phyloP scores from a whole-genome alignment of 441 rosid genomes.

The Adansonia rubrostipa region DNA sequence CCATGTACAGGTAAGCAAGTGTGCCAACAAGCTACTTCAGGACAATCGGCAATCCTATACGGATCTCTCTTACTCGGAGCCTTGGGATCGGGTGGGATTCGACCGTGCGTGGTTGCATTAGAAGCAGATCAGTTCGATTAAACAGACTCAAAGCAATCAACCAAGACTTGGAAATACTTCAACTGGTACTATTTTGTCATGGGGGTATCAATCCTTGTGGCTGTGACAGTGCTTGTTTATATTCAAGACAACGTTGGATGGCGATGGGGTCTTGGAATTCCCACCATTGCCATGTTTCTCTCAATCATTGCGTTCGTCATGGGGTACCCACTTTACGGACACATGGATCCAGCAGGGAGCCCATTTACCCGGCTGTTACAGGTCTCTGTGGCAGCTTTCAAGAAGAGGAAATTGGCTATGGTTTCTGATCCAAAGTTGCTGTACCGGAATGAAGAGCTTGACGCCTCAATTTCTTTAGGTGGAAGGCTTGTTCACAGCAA shows the following conservation, averaged over 20 bases:
- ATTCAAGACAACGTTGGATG: constrained; percentile 90
- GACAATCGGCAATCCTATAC: constrained; percentile 69
- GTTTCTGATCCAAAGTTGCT: constrained; percentile 53
- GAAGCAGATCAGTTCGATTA: constrained; percentile 98
- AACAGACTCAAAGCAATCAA: constrained; percentile 70
- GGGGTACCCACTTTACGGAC: constrained; percentile 77
- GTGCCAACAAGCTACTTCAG: constrained; percentile 66
- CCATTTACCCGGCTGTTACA: constrained; percentile 88
- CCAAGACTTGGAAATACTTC: constrained; percentile 85
- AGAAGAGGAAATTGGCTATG: constrained; percentile 61
- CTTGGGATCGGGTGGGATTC: constrained; percentile 93
- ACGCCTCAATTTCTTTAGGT: constrained; percentile 67
- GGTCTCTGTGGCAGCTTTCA: constrained; percentile 67
- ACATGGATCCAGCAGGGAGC: constrained; percentile 78
- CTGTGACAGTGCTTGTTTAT: constrained; percentile 81
- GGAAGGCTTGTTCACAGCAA: constrained; percentile 71
- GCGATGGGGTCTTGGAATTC: constrained; percentile 92
- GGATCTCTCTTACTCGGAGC: constrained; percentile 69
- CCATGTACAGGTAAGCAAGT: constrained; percentile 60
- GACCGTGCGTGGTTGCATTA: constrained; percentile 93
- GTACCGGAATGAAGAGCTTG: constrained; percentile 73
- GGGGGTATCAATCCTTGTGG: constrained; percentile 76
- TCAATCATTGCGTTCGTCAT: constrained; percentile 59
- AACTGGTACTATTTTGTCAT: constrained; percentile 92
- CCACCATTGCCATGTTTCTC: constrained; percentile 73